These are phyloP conservation scores for Barnettozyma hawaiiensis DNA, from an alignment of 1,139 yeast species.

Conservation along the genomic window DNA sequence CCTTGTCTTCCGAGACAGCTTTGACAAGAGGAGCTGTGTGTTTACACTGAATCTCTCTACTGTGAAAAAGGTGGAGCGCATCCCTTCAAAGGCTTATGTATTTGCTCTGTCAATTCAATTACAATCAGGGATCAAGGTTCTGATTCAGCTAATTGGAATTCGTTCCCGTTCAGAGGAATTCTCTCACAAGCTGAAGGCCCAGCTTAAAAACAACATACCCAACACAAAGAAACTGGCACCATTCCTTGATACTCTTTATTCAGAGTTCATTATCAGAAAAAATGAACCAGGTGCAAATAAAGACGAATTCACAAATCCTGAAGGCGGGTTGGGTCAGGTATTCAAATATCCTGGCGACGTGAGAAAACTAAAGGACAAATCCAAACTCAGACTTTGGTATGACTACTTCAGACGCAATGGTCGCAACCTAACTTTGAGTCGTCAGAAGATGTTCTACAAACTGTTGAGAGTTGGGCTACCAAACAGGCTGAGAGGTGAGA, in stretches of 20 bases:
- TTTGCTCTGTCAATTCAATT: conserved; percentile 72
- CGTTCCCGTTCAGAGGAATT: conserved; percentile 77
- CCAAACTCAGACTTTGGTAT: conserved; percentile 90
- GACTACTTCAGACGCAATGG: conserved; percentile 84
- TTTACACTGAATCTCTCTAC: conserved; percentile 73
- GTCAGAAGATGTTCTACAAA: conserved; percentile 74
- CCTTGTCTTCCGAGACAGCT: conserved; percentile 65
- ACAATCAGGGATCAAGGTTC: conserved; percentile 57
- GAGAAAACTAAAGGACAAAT: conserved; percentile 67
- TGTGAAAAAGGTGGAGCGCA: conserved; percentile 77
- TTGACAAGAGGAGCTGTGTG: conserved; percentile 62
- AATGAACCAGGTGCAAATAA: conserved; percentile 42
- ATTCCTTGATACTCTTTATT: conserved; percentile 70
- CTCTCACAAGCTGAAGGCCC: conserved; percentile 58
- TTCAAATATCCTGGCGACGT: conserved; percentile 91
- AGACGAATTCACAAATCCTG: conserved; percentile 49
- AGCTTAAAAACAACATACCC: conserved; percentile 58
- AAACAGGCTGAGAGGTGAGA: conserved; percentile 85
- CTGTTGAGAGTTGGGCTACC: conserved; percentile 89
- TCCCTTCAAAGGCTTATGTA: conserved; percentile 71
- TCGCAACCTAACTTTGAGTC: conserved; percentile 68
- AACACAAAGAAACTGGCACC: conserved; percentile 58
- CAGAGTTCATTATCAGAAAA: conserved; percentile 72
- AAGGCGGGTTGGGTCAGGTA: conserved; percentile 77
- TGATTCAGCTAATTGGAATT: conserved; percentile 72